Conservation (phyloP, 2,329 filamentous ascomycete genomes). For the Xylaria sp. region DNA sequence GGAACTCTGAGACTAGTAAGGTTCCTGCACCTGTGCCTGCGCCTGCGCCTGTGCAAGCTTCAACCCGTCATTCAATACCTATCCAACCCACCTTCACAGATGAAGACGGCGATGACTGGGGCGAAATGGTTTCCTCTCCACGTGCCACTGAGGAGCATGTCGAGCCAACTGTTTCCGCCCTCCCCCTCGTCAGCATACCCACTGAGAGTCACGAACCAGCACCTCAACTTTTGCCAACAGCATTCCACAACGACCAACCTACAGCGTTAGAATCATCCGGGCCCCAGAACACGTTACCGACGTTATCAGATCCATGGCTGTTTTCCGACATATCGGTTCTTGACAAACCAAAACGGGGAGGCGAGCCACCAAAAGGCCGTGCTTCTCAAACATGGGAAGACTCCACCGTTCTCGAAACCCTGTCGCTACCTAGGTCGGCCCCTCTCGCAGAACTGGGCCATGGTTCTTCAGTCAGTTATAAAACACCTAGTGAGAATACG, state of each 20-base stretch:
- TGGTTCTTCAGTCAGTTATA: neutral
- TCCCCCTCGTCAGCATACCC: neutral
- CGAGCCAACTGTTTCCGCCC: constrained; percentile 5
- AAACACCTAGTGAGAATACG: neutral
- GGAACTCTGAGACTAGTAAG: constrained; percentile 27
- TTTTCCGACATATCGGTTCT: constrained; percentile 33
- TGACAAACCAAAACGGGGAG: constrained; percentile 25
- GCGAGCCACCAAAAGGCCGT: constrained; percentile 11
- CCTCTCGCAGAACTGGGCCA: neutral
- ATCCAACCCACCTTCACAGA: constrained; percentile 23
- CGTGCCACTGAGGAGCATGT: constrained; percentile 14
- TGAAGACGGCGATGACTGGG: constrained; percentile 61
- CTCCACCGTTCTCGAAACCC: constrained; percentile 25
- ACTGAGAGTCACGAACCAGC: neutral
- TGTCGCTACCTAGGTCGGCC: constrained; percentile 2
- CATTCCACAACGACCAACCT: neutral
- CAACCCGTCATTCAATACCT: neutral
- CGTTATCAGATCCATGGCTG: neutral
- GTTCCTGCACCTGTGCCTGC: neutral
- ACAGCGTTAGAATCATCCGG: neutral
- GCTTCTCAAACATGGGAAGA: constrained; percentile 22
- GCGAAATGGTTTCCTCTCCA: constrained; percentile 61
- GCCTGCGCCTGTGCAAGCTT: neutral
- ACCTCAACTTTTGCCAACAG: neutral
- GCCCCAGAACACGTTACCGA: neutral